phyloP scores from a whole-genome alignment of 2,329 filamentous ascomycete species.

The Penicillium crustosum region DNA sequence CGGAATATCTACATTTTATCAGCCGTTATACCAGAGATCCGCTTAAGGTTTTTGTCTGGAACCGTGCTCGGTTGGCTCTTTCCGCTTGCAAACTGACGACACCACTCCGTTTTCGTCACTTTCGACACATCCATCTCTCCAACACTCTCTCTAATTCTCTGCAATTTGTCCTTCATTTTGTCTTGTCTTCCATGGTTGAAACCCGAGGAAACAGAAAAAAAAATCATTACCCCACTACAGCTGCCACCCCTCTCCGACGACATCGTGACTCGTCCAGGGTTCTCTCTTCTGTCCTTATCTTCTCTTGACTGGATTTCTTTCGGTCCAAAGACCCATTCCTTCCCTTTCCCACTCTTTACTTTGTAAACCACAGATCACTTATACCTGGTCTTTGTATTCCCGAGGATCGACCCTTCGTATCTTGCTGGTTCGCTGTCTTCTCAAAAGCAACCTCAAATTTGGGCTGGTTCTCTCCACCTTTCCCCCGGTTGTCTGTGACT shows the following conservation, averaged over 20 bases:
- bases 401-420: slow-evolving; percentile 17
- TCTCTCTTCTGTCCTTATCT: slow-evolving; percentile 11
- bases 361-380: slow-evolving; percentile 25
- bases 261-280: slow-evolving; percentile 24
- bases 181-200: slow-evolving; percentile 18
- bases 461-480: slow-evolving; percentile 16
- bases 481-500: slow-evolving; percentile 21
- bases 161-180: background rate
- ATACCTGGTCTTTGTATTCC: slow-evolving; percentile 18
- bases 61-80: slow-evolving; percentile 32
- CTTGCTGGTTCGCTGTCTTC: slow-evolving; percentile 25
- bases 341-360: slow-evolving; percentile 12
- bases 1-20: background rate
- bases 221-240: slow-evolving; percentile 21
- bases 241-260: slow-evolving; percentile 18
- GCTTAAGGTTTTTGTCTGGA: slow-evolving; percentile 34
- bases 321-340: slow-evolving; percentile 30
- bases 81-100: slow-evolving; percentile 41
- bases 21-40: slow-evolving; percentile 2
- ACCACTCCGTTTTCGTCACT: slow-evolving; percentile 37
- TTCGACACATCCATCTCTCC: background rate
- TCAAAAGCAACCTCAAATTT: slow-evolving; percentile 4
- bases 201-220: slow-evolving; percentile 8
- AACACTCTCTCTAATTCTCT: background rate
- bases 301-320: slow-evolving; percentile 8